Base-by-base conservation (phyloP, 768 basidiomycete genomes). In the Rhodosporidiobolus sp. region DNA sequence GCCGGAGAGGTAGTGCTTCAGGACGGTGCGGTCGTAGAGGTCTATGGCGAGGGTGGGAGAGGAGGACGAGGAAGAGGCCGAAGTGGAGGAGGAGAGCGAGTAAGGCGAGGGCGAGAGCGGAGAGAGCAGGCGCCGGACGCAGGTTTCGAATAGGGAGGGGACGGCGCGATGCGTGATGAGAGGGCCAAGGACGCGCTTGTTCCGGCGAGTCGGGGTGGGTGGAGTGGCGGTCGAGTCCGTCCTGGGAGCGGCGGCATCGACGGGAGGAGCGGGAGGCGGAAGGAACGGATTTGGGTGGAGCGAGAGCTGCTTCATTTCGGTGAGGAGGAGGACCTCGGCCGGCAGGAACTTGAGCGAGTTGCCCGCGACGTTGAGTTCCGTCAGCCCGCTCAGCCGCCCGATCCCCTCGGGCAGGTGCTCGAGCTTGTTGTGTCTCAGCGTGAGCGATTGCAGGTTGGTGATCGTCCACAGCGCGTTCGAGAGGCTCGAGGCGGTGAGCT, bases 271-370 rank as follows among this genome's bases (percentile, higher is more conserved):
- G 16, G 49, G 59, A 6, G 68, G 65, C 4, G 70, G n/a, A 26
- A 63, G 67, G 65, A 75, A 75, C 24, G 67, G 74, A 54, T 77
- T 77, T 12, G 71, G 69, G 53, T 67, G 59, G 17, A 75, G 65
- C 30, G 32, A 34, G 30, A 75, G 64, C 11, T 30, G 54, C 4
- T 49, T 43, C 38, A 75, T 65, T 16, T 70, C 61, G 34, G 32
- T n/a, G 26, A 65, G 64, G 2, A 28, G 59, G 35, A 66, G 67
- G 64, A 74, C 52, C 38, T 69, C 67, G 38, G 67, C 64, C 16
- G 67, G 74, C 20, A 77, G 67, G 69, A 67, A 69, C 10, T 53
- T 30, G 38, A 77, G 64, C 34, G 64, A 52, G 58, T 71, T 76
- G 19, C 38, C 43, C 8, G 54, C 54, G 28, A 77, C 52, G 11